These are phyloP conservation scores for Periconia digitata DNA, from an alignment of 2,329 filamentous ascomycete genomes.

Conservation along the genomic window DNA sequence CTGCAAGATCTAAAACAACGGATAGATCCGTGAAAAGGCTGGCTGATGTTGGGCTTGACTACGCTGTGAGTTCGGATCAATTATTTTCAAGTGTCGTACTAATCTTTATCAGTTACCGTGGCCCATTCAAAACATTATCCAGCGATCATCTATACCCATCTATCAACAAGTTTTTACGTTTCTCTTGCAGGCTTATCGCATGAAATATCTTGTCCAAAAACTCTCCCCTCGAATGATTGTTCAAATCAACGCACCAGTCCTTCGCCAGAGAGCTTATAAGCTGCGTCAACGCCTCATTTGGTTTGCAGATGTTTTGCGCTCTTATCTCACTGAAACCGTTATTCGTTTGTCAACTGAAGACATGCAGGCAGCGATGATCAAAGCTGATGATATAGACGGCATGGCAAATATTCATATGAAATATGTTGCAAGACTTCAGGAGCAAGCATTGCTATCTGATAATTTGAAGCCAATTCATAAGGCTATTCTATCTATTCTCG, in stretches of 20 bases:
- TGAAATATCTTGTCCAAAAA: constrained; percentile 66
- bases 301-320: constrained; percentile 74
- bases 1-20: constrained; percentile 49
- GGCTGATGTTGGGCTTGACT: constrained; percentile 65
- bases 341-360: constrained; percentile 61
- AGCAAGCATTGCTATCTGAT: constrained; percentile 69
- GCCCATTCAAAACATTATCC: constrained; percentile 71
- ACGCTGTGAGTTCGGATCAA: constrained; percentile 59
- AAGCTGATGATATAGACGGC: constrained; percentile 72
- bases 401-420: constrained; percentile 72
- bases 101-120: constrained; percentile 48
- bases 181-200: constrained; percentile 75
- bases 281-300: constrained; percentile 72
- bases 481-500: constrained; percentile 73
- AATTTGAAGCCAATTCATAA: constrained; percentile 71
- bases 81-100: not conserved
- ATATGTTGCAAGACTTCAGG: constrained; percentile 64
- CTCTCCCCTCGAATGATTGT: constrained; percentile 32
- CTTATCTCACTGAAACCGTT: constrained; percentile 74
- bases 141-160: constrained; percentile 60
- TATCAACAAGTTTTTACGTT: constrained; percentile 77
- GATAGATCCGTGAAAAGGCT: constrained; percentile 65
- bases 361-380: constrained; percentile 60
- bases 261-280: constrained; percentile 44
- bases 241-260: not conserved